Conservation (phyloP, 352 stramenopile species). For the Labyrinthula sp. region DNA sequence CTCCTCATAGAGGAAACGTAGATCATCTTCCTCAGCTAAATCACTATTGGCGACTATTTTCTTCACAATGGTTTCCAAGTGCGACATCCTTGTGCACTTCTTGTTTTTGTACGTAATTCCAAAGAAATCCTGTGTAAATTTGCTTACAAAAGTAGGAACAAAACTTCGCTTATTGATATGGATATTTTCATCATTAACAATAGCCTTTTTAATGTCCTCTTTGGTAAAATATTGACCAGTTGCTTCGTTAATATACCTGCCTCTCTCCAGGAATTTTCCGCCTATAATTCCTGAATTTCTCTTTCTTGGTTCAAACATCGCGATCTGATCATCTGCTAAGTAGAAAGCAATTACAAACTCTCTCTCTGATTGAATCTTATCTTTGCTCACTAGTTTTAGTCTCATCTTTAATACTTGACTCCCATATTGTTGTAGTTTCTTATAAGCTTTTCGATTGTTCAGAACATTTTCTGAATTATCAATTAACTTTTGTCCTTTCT, state of each 20-base stretch:
- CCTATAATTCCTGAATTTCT: conserved; percentile 43
- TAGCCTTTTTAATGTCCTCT: conserved; percentile 12
- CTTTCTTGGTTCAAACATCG: conserved; percentile 38
- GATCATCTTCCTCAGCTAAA: conserved; percentile 6
- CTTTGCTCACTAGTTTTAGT: conserved; percentile 15
- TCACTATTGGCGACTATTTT: no score
- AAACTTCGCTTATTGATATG: conserved; percentile 19
- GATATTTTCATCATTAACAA: conserved; percentile 1
- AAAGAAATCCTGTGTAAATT: conserved; percentile 8
- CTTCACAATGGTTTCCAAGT: conserved; percentile 16
- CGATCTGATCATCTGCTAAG: conserved; percentile 36
- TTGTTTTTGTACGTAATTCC: no score
- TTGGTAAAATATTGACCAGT: conserved; percentile 10
- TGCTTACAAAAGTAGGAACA: conserved; percentile 1
- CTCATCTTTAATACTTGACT: conserved; percentile 12
- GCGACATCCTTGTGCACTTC: no score
- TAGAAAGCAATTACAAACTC: conserved; percentile 39
- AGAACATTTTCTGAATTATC: not conserved
- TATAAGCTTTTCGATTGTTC: conserved; percentile 16
- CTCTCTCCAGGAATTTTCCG: conserved; percentile 41
- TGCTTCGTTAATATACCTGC: conserved; percentile 36
- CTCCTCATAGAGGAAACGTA: conserved; percentile 10
- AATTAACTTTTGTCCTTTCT: not conserved
- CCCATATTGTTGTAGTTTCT: conserved; percentile 29
- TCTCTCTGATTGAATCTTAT: conserved; percentile 30